Conservation (phyloP, 2,329 filamentous ascomycete species). For the Ilyonectria destructans region DNA sequence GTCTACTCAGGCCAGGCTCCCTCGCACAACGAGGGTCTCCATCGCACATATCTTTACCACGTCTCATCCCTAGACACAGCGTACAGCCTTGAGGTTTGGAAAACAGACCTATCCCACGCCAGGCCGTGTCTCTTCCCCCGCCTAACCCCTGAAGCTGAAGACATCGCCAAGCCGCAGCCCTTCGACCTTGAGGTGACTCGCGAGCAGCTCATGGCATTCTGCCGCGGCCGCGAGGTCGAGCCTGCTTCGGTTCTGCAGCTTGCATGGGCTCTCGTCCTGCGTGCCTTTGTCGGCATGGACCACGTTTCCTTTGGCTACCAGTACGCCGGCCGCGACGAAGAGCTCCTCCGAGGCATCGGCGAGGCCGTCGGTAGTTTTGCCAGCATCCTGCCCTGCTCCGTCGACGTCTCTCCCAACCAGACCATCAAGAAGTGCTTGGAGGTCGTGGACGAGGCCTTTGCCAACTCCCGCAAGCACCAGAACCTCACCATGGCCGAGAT, state of each 20-base stretch:
- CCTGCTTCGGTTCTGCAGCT: slow-evolving; percentile 68
- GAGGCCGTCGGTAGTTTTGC: slow-evolving; percentile 65
- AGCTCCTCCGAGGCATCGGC: slow-evolving; percentile 59
- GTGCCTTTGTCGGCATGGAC: slow-evolving; percentile 68
- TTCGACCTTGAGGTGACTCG: slow-evolving; percentile 60
- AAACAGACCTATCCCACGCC: slow-evolving; percentile 55
- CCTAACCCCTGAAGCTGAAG: slow-evolving; percentile 50
- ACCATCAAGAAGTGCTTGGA: slow-evolving; percentile 54
- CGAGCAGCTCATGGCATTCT: slow-evolving; percentile 62
- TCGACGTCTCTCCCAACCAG: slow-evolving; percentile 53
- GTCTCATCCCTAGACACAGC: slow-evolving; percentile 48
- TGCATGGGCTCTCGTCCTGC: slow-evolving; percentile 73
- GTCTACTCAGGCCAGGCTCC: slow-evolving; percentile 60
- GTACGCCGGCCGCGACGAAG: slow-evolving; percentile 62
- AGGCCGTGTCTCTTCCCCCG: slow-evolving; percentile 65
- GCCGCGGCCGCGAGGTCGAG: slow-evolving; percentile 57
- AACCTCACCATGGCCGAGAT: slow-evolving; percentile 63
- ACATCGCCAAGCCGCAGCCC: slow-evolving; percentile 54
- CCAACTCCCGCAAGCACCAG: slow-evolving; percentile 55
- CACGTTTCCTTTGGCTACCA: slow-evolving; percentile 71
- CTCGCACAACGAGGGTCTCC: slow-evolving; percentile 39
- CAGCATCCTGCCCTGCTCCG: slow-evolving; percentile 55
- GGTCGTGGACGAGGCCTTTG: slow-evolving; percentile 50
- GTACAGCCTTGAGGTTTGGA: slow-evolving; percentile 64
- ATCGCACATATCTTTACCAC: slow-evolving; percentile 49